Percentiles rank a stretch among this genome's conserved stretches.
These are phyloP conservation scores for Metschnikowia gruessii DNA, from an alignment of 805 yeast species.

Conservation along the genomic window DNA sequence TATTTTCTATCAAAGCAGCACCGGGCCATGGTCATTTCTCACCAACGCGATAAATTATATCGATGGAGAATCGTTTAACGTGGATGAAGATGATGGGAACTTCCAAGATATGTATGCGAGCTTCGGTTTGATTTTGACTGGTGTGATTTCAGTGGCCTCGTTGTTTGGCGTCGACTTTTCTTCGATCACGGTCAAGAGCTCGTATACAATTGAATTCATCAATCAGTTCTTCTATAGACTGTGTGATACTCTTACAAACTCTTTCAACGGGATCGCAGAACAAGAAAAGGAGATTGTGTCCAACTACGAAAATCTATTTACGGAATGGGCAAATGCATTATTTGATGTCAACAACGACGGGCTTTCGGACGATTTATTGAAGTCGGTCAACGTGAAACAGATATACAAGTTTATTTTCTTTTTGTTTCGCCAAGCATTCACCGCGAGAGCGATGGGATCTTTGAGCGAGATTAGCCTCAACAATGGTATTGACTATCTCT, in stretches of 20 bases:
- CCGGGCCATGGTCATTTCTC: conserved; percentile 24
- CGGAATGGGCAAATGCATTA: conserved; percentile 77
- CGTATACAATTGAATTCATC: conserved; percentile 34
- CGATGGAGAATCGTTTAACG: conserved; percentile 16
- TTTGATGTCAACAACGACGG: conserved; percentile 69
- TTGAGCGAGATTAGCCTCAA: conserved; percentile 58
- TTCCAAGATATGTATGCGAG: conserved; percentile 67
- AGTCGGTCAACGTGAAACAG: conserved; percentile 62
- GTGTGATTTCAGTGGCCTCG: conserved; percentile 26
- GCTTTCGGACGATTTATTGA: conserved; percentile 77
- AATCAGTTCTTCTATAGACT: conserved; percentile 33
- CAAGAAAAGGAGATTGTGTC: conserved; percentile 31
- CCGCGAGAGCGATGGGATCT: conserved; percentile 53
- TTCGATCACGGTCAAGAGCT: conserved; percentile 23
- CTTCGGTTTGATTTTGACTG: conserved; percentile 56
- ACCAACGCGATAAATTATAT: conserved; percentile 20
- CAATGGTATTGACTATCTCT: conserved; percentile 83
- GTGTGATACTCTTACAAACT: conserved; percentile 30
- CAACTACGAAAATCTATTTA: conserved; percentile 37
- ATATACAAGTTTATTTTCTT: conserved; percentile 67
- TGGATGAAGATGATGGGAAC: conserved; percentile 54
- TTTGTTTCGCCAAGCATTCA: conserved; percentile 68
- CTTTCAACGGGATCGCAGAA: conserved; percentile 16
- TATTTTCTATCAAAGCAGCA: conserved; percentile 13
- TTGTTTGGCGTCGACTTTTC: conserved; percentile 29